Evolutionary conservation across 2,329 filamentous ascomycete genomes (phyloP).

Genomic region (Alternaria dauci): DNA sequence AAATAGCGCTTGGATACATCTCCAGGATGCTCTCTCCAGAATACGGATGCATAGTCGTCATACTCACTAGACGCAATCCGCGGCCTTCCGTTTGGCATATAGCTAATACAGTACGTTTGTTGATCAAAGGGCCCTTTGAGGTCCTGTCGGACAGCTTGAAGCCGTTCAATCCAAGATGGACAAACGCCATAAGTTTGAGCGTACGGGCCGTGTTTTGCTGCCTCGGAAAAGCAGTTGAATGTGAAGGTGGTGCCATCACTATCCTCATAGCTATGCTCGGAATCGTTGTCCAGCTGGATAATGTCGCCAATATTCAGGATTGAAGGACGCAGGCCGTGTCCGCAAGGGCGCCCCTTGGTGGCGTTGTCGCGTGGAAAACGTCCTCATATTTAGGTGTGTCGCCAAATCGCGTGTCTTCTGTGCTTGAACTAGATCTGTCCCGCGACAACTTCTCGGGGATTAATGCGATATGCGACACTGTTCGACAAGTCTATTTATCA

Average conservation of each 20-base stretch:
- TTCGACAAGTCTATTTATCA: background rate
- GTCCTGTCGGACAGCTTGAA: background rate
- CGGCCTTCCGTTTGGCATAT: background rate
- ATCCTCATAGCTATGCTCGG: background rate
- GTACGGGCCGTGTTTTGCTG: background rate
- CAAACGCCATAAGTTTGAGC: background rate
- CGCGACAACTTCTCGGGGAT: background rate
- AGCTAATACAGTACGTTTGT: background rate
- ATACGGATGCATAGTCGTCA: background rate
- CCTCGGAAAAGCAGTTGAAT: background rate
- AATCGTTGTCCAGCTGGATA: background rate
- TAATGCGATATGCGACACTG: background rate
- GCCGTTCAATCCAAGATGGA: background rate
- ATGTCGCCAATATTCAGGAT: background rate
- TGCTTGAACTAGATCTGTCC: background rate
- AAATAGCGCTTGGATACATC: background rate
- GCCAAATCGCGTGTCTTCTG: background rate
- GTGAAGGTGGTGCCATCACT: background rate
- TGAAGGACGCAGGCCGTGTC: background rate
- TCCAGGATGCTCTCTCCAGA: background rate
- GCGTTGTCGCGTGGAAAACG: background rate
- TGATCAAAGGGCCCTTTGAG: background rate
- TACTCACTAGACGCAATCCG: background rate
- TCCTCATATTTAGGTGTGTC: background rate
- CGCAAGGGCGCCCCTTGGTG: constrained; percentile 6